Evolutionary conservation across 2,329 filamentous ascomycete species (phyloP).

Genomic region (Hypoxylon sp.): DNA sequence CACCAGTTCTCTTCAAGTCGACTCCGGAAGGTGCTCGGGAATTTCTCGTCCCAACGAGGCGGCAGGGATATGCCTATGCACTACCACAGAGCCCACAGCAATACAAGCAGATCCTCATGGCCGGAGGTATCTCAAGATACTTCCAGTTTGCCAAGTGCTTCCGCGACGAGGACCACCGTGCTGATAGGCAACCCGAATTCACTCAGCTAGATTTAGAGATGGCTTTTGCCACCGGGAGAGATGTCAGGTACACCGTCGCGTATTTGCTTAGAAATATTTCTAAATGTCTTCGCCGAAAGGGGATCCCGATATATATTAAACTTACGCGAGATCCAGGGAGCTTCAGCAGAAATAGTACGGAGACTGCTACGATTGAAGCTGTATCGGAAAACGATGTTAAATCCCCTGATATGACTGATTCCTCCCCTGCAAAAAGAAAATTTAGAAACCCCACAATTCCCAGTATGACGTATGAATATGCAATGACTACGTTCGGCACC

Average conservation of each 20-base stretch:
- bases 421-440: not conserved
- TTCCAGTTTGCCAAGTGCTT: slow-evolving; percentile 96
- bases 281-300: slow-evolving; percentile 61
- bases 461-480: slow-evolving; percentile 74
- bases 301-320: slow-evolving; percentile 56
- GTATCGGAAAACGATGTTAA: not conserved
- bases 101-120: slow-evolving; percentile 98
- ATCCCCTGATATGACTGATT: not conserved
- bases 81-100: slow-evolving; percentile 97
- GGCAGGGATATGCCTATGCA: slow-evolving; percentile 84
- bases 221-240: slow-evolving; percentile 81
- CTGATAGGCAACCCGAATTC: slow-evolving; percentile 96
- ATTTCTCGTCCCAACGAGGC: slow-evolving; percentile 91
- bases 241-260: slow-evolving; percentile 75
- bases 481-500: slow-evolving; percentile 85
- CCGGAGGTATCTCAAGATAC: slow-evolving; percentile 84
- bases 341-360: not conserved
- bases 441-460: not conserved
- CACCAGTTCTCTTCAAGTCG: slow-evolving; percentile 95
- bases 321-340: slow-evolving; percentile 33
- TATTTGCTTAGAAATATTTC: slow-evolving; percentile 69
- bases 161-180: slow-evolving; percentile 91
- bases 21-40: slow-evolving; percentile 96
- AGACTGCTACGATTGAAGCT: not conserved
- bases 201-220: slow-evolving; percentile 97